Base-by-base conservation (phyloP, 108 stramenopile species). In the Stephanodiscus triporus region DNA sequence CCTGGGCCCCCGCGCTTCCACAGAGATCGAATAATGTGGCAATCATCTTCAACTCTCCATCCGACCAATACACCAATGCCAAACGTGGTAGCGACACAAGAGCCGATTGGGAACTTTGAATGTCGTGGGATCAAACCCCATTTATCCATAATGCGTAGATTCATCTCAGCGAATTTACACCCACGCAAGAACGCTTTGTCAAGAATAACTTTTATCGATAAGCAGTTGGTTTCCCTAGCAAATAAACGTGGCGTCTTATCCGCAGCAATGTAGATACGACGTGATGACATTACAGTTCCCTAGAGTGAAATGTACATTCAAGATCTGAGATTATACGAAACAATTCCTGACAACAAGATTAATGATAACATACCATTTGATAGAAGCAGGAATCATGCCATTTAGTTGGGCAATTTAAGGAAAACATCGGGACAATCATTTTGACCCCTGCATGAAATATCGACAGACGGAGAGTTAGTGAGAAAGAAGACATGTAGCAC, bases 41-140 rank as follows among this genome's bases (percentile, higher is more conserved):
- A 78, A 61, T 95, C 94, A 68, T 93, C 94, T 78, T 95, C 91
- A 9, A 90, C 89, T 59, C 94, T 79, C 94, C 94, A 95, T 23
- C 94, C 94, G 43, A 93, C 94, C 38, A 95, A 56, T 2, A 95
- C 87, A 19, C 94, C 94, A 50, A 91, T 38, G n/a, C 94, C 94
- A 77, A 89, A 95, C 4, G 82, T 76, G 13, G 94, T 92, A 19
- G 91, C 90, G 66, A 95, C 91, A 38, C 91, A 91, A 26, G 86
- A 78, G 16, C 94, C 94, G 16, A 95, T 77, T n/a, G 94, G 91
- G 34, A 85, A 86, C 59, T 95, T 93, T 26, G 94, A 95, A 82
- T 90, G 89, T 10, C 85, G 80, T 16, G 91, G 91, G 81, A 88
- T 78, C 66, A 85, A 89, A 54, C 76, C 69, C 91, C 89, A 91